Base-by-base conservation (phyloP, 2,329 filamentous ascomycete species). In the Arthrobotrys iridis region DNA sequence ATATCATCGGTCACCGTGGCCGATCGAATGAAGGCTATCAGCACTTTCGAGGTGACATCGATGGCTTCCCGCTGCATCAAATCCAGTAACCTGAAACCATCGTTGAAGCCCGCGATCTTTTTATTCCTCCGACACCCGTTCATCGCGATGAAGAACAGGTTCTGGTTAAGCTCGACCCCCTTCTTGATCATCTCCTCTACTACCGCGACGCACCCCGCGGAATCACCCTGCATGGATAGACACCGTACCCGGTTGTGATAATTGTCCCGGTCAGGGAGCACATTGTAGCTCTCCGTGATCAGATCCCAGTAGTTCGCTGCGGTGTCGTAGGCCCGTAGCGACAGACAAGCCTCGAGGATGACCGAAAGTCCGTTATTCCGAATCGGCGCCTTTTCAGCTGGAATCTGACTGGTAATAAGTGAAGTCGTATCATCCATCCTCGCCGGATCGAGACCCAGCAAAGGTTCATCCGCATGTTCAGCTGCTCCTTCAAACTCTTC, bases 251-350 rank as follows among this genome's bases (percentile, higher is more conserved):
- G 89, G 77, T 85, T 84, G 77, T 88, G 85, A 83, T 89, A 91
- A 80, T 92, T 93, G 77, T 89, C 86, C 6, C 84, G 79, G 80
- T 97, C 93, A 0, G 94, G 93, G 1, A 84, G 80, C 70, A 97
- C 83, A n/a, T 83, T 82, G 80, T 88, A 86, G 13, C 85, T 82
- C 1, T 84, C 81, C 4, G 90, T 91, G 68, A 98, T 84, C 4
- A 90, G 80, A 15, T 90, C 84, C 93, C 93, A 98, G 82, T 97
- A 97, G 41, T 86, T 86, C 60, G 86, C 82, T n/a, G 89, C 90
- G 15, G 87, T 83, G n/a, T 86, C 86, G 11, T 88, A 87, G 57
- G 87, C 86, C 58, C 87, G 86, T 24, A 89, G 86, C 33, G 87
- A 85, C 10, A 86, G 83, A 60, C 93, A 87, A 5, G 89, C 86